A percentile compares a stretch with the other conserved stretches of the same genome.
Evolutionary conservation across 225 moss, liverwort and hornwort species (phyloP).

Genomic region (Pseudisothecium myosuroides): DNA sequence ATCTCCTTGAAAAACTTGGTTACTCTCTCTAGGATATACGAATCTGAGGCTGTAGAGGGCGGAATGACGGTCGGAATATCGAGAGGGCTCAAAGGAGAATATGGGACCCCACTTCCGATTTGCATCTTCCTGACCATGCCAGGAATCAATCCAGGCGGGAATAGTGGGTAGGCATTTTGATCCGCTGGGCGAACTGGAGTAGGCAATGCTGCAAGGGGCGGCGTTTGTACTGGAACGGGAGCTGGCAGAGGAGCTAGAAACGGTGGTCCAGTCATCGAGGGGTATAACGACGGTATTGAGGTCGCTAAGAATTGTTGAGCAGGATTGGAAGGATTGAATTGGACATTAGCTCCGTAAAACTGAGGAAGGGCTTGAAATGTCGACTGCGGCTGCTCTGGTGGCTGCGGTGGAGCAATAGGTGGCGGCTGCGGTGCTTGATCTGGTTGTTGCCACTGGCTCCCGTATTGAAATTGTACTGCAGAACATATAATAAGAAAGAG

Average conservation of each 20-base stretch:
- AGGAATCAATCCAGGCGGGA: conserved; percentile 94
- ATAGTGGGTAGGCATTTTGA: conserved; percentile 86
- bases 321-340: conserved; percentile 63
- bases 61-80: conserved; percentile 96
- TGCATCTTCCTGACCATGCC: conserved; percentile 99
- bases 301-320: conserved; percentile 66
- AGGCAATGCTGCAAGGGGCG: conserved; percentile 83
- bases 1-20: conserved; percentile 88
- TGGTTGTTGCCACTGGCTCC: conserved; percentile 79
- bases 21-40: conserved; percentile 83
- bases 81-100: conserved; percentile 86
- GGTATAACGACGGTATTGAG: conserved; percentile 62
- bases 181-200: conserved; percentile 53
- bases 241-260: conserved; percentile 84
- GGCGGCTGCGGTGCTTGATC: conserved; percentile 46
- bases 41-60: conserved; percentile 58
- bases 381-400: conserved; percentile 37
- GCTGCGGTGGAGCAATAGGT: conserved; percentile 38
- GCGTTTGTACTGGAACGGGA: conserved; percentile 60
- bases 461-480: conserved; percentile 57
- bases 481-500: background rate
- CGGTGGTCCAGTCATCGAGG: conserved; percentile 70
- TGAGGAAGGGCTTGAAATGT: conserved; percentile 47
- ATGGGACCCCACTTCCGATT: conserved; percentile 97
- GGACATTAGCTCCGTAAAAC: conserved; percentile 64